A percentile compares a stretch with the other conserved stretches of the same genome.
Evolutionary conservation across 768 basidiomycete genomes (phyloP).

Genomic region (Tylopilus intermedius): DNA sequence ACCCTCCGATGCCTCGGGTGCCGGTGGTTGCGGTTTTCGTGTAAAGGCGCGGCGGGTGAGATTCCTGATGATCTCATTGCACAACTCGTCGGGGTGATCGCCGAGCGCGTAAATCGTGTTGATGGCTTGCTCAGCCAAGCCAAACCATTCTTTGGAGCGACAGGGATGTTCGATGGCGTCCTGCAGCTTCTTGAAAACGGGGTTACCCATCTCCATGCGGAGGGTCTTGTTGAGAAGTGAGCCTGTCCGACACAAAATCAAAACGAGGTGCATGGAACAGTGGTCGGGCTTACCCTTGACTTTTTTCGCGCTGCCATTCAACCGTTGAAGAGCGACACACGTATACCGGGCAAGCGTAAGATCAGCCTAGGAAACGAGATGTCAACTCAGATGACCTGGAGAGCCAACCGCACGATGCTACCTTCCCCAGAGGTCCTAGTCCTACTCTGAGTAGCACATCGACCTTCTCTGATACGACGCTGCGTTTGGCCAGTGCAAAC

Average conservation of each 20-base stretch:
- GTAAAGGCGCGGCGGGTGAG: constrained; percentile 72
- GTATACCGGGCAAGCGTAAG: constrained; percentile 89
- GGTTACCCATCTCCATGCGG: constrained; percentile 81
- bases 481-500: constrained; percentile 80
- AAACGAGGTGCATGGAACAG: background rate
- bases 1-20: constrained; percentile 1
- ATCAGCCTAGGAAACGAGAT: constrained; percentile 55
- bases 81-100: constrained; percentile 86
- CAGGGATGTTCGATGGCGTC: constrained; percentile 77
- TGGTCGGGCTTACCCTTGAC: constrained; percentile 65
- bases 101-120: constrained; percentile 94
- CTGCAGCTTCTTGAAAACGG: constrained; percentile 79
- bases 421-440: constrained; percentile 79
- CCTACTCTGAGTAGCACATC: constrained; percentile 85
- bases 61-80: constrained; percentile 74
- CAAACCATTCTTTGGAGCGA: constrained; percentile 91
- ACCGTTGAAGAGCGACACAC: constrained; percentile 84
- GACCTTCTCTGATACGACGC: constrained; percentile 75
- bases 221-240: constrained; percentile 84
- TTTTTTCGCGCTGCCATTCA: constrained; percentile 95
- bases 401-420: constrained; percentile 26
- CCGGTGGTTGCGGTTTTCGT: constrained; percentile 18
- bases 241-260: constrained; percentile 40
- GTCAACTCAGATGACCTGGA: background rate
- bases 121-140: constrained; percentile 92